phyloP scores from a whole-genome alignment of 768 basidiomycete genomes.

The Sarcodon sp. region DNA sequence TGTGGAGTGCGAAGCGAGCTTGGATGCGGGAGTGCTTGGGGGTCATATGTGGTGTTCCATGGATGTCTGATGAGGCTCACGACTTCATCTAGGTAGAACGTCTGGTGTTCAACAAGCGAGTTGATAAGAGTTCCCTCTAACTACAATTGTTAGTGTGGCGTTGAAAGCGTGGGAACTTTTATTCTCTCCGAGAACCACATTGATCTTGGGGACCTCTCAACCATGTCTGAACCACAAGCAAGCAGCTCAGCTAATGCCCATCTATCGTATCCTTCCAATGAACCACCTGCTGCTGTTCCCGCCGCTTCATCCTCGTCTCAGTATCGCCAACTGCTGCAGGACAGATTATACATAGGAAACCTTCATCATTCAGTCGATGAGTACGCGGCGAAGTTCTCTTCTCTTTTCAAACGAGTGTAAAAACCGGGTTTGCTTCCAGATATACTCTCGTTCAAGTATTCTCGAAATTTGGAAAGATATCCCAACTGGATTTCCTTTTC shows the following conservation, averaged over 20 bases:
- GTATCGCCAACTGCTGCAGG: conserved; percentile 30
- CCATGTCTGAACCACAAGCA: too few relatives aligned
- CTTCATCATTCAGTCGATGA: conserved; percentile 80
- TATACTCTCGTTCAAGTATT: conserved; percentile 85
- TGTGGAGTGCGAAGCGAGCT: too few relatives aligned
- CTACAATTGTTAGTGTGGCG: too few relatives aligned
- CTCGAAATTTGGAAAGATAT: conserved; percentile 83
- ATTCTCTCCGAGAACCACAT: too few relatives aligned
- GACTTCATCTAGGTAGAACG: too few relatives aligned
- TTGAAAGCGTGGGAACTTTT: too few relatives aligned
- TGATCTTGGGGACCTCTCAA: too few relatives aligned
- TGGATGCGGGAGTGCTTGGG: too few relatives aligned
- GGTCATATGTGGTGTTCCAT: too few relatives aligned
- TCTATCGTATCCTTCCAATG: conserved; percentile 16
- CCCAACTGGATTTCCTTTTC: conserved; percentile 89
- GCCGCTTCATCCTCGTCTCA: conserved; percentile 8
- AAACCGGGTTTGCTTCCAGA: conserved; percentile 28
- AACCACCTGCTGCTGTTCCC: conserved; percentile 5
- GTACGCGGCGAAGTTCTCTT: conserved; percentile 29
- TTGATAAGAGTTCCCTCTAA: too few relatives aligned
- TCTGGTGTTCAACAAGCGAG: too few relatives aligned
- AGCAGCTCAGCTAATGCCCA: conserved; percentile 1
- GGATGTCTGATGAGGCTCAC: too few relatives aligned
- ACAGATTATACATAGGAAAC: conserved; percentile 86
- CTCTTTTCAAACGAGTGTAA: background rate